Evolutionary conservation across 805 yeast species (phyloP).

Genomic region (Alloascoidea africana): DNA sequence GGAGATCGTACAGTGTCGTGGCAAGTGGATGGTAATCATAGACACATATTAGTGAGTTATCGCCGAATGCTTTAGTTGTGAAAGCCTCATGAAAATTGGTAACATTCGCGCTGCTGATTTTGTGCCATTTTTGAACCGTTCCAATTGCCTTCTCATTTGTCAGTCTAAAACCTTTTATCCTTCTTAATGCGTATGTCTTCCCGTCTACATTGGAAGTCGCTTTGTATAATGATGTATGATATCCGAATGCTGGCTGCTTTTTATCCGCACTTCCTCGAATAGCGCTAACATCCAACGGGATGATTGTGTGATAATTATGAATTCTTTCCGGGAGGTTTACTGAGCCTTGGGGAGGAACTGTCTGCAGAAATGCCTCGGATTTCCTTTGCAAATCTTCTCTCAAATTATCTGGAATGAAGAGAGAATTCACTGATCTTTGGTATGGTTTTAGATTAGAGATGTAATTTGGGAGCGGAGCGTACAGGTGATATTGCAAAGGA

Average conservation of each 20-base stretch:
- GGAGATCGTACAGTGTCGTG: conserved; percentile 52
- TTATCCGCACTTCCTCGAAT: conserved; percentile 23
- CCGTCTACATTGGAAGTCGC: conserved; percentile 67
- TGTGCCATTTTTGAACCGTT: conserved; percentile 53
- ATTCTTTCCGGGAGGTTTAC: conserved; percentile 63
- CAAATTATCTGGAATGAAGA: conserved; percentile 60
- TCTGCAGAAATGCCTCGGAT: conserved; percentile 69
- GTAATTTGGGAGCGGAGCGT: conserved; percentile 81
- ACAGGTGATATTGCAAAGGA: conserved; percentile 69
- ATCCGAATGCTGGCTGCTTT: conserved; percentile 29
- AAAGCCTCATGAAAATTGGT: conserved; percentile 60
- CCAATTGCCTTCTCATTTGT: conserved; percentile 44
- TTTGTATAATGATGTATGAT: conserved; percentile 53
- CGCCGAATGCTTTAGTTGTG: conserved; percentile 76
- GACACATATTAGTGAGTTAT: conserved; percentile 55
- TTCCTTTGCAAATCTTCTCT: conserved; percentile 58
- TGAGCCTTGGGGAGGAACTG: conserved; percentile 32
- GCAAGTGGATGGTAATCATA: conserved; percentile 81
- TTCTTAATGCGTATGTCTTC: conserved; percentile 43
- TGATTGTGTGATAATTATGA: conserved; percentile 72
- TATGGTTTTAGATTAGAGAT: conserved; percentile 47
- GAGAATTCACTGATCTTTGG: conserved; percentile 50
- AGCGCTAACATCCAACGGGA: conserved; percentile 67
- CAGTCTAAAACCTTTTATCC: conserved; percentile 41
- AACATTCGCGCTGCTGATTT: conserved; percentile 16